Conservation (phyloP, 345 rosid genomes). For the Euphorbia lathyris region DNA sequence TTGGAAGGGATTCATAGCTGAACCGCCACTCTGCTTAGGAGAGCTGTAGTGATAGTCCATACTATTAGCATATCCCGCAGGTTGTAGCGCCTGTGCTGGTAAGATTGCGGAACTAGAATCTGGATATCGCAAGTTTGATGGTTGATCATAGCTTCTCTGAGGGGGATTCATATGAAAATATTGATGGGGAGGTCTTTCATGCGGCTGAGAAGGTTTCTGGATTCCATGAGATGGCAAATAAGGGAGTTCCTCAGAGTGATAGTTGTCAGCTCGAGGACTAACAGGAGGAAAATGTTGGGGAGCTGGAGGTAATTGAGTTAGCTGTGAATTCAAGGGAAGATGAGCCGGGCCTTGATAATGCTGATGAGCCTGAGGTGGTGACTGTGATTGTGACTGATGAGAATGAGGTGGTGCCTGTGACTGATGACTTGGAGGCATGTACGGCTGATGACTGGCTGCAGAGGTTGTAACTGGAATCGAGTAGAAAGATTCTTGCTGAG, state of each 20-base stretch:
- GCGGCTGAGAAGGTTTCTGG: slow-evolving; percentile 16
- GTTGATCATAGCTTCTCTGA: slow-evolving; percentile 23
- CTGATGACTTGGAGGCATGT: slow-evolving; percentile 17
- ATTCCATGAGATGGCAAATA: slow-evolving; percentile 23
- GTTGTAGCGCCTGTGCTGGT: slow-evolving; percentile 12
- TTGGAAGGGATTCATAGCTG: slow-evolving; percentile 15
- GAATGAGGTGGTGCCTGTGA: slow-evolving; percentile 17
- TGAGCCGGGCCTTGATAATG: slow-evolving; percentile 16
- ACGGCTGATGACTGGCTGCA: slow-evolving; percentile 20
- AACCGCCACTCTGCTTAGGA: slow-evolving; percentile 16
- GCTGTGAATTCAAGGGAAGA: slow-evolving; percentile 9
- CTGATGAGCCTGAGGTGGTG: slow-evolving; percentile 20
- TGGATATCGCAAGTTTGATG: slow-evolving; percentile 19
- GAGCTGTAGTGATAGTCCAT: slow-evolving; percentile 15
- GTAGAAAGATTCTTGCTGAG: slow-evolving; percentile 23
- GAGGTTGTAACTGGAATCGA: slow-evolving; percentile 16
- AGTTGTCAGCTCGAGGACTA: slow-evolving; percentile 21
- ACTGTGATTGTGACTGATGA: slow-evolving; percentile 21
- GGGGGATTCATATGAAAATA: slow-evolving; percentile 17
- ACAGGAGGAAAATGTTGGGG: slow-evolving; percentile 19
- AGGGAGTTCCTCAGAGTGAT: slow-evolving; percentile 24
- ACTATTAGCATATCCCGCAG: slow-evolving; percentile 10
- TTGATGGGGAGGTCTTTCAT: slow-evolving; percentile 21
- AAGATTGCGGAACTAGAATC: slow-evolving; percentile 22
- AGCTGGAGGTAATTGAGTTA: slow-evolving; percentile 22